Evolutionary conservation across 805 yeast genomes (phyloP).

Genomic region (Ogataea henricii): DNA sequence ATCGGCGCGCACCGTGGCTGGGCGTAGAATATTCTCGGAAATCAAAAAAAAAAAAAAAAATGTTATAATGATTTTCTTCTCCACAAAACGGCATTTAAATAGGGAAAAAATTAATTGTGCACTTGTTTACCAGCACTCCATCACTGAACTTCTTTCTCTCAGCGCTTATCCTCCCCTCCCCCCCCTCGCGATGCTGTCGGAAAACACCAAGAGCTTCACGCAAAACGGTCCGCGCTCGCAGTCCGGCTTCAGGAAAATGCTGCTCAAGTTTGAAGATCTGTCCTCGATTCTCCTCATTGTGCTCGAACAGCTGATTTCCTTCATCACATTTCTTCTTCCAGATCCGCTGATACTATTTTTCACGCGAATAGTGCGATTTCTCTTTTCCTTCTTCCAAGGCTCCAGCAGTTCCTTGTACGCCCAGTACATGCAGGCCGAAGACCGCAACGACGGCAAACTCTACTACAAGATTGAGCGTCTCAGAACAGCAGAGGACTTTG

Average conservation of each 20-base stretch:
- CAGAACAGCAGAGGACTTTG: conserved; percentile 53
- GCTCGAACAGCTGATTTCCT: conserved; percentile 29
- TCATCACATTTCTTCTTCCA: conserved; percentile 30
- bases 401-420: conserved; percentile 28
- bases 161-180: too few relatives aligned
- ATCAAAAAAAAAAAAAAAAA: background rate
- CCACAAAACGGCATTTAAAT: too few relatives aligned
- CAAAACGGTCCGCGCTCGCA: background rate
- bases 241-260: conserved; percentile 5
- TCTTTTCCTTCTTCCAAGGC: conserved; percentile 23
- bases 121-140: too few relatives aligned
- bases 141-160: too few relatives aligned
- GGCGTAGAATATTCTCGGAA: too few relatives aligned
- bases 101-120: too few relatives aligned
- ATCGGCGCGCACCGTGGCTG: background rate
- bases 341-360: conserved; percentile 25
- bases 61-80: background rate
- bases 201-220: background rate
- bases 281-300: conserved; percentile 29
- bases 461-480: conserved; percentile 36
- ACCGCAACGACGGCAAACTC: conserved; percentile 19
- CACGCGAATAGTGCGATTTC: conserved; percentile 23
- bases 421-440: conserved; percentile 20
- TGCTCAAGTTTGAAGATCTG: conserved; percentile 18
- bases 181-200: background rate